These are phyloP conservation scores for Metschnikowia vanudenii DNA, from an alignment of 805 yeast species.

Conservation along the genomic window DNA sequence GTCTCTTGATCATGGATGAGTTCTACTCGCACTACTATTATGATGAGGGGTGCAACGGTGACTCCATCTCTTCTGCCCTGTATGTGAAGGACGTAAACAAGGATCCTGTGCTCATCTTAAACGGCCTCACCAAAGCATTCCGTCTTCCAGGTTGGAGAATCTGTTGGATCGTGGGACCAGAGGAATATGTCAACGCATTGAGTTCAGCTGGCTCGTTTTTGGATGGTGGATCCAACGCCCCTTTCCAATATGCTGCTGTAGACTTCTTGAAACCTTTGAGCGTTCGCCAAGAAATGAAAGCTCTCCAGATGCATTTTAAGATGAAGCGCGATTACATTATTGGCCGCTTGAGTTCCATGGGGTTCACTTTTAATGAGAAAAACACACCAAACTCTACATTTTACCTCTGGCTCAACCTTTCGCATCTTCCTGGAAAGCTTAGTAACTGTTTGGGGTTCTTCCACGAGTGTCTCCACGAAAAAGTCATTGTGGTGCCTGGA, in stretches of 20 bases:
- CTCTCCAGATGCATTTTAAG: conserved; percentile 55
- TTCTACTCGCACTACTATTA: conserved; percentile 60
- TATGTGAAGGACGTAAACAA: conserved; percentile 52
- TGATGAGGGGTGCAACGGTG: conserved; percentile 52
- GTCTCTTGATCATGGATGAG: conserved; percentile 63
- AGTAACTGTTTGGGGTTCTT: conserved; percentile 59
- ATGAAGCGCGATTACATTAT: conserved; percentile 57
- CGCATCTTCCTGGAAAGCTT: conserved; percentile 54
- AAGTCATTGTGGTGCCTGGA: conserved; percentile 61
- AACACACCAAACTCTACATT: conserved; percentile 57
- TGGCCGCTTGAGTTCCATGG: conserved; percentile 49
- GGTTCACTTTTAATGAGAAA: conserved; percentile 44
- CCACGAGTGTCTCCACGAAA: conserved; percentile 61
- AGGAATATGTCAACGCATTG: conserved; percentile 53
- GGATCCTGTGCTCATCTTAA: conserved; percentile 59
- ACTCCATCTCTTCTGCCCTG: conserved; percentile 50
- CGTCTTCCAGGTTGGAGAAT: conserved; percentile 65
- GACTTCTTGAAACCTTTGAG: conserved; percentile 51
- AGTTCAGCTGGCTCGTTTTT: conserved; percentile 58
- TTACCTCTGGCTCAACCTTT: conserved; percentile 57
- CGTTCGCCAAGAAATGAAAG: conserved; percentile 53
- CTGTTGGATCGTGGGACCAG: conserved; percentile 64
- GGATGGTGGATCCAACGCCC: conserved; percentile 62
- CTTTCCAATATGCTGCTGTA: conserved; percentile 59
- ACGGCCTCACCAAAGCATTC: conserved; percentile 61